Conservation (phyloP, 2,329 filamentous ascomycete genomes). For the Zopfia rhizophila region DNA sequence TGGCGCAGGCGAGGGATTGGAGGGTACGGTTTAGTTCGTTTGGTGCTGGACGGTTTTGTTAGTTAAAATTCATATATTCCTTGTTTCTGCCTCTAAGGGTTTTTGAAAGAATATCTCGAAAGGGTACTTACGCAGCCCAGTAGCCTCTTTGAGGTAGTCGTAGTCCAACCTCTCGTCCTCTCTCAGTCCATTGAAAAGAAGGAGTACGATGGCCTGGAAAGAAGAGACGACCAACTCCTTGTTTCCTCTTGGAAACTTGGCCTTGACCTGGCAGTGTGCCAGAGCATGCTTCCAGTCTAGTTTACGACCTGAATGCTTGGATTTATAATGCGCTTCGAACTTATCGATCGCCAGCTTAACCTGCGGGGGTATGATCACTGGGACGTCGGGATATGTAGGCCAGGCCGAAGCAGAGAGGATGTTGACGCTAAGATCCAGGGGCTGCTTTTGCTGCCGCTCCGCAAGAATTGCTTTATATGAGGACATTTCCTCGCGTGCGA, state of each 20-base stretch:
- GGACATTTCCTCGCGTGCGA: constrained; percentile 92
- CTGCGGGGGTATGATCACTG: constrained; percentile 77
- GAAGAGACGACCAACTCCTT: constrained; percentile 93
- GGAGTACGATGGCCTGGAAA: constrained; percentile 89
- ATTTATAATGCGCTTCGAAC: constrained; percentile 87
- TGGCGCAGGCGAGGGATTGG: constrained; percentile 93
- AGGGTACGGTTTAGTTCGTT: constrained; percentile 87
- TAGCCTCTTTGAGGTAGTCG: constrained; percentile 76
- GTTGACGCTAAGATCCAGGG: constrained; percentile 82
- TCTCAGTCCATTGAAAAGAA: constrained; percentile 83
- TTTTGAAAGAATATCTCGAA: neutral
- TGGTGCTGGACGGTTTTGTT: constrained; percentile 63
- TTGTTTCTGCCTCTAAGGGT: neutral
- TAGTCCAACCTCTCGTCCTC: constrained; percentile 76
- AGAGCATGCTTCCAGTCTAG: constrained; percentile 93
- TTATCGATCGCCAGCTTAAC: constrained; percentile 80
- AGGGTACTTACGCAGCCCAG: constrained; percentile 71
- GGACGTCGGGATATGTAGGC: constrained; percentile 86
- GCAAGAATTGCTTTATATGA: constrained; percentile 79
- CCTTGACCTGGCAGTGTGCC: constrained; percentile 88
- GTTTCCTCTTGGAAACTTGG: constrained; percentile 78
- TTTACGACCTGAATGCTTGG: constrained; percentile 87
- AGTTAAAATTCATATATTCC: constrained; percentile 25
- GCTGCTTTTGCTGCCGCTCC: constrained; percentile 66
- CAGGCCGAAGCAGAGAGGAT: constrained; percentile 92